Evolutionary conservation across 768 basidiomycete species (phyloP).

Genomic region (Tricholoma bakamatsutake): DNA sequence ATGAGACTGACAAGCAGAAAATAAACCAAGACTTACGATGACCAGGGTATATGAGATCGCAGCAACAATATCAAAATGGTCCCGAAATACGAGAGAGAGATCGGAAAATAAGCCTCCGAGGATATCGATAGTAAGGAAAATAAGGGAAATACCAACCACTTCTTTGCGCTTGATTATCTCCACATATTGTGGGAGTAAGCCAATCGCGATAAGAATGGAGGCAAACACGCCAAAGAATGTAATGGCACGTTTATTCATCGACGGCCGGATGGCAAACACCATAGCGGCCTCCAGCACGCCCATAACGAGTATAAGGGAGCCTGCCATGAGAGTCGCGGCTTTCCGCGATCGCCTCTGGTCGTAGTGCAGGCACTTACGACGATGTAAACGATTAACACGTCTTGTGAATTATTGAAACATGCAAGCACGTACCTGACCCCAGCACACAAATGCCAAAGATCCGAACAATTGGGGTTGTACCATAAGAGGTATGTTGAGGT

Average conservation of each 20-base stretch:
- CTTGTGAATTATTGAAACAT: neutral
- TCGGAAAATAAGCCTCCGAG: constrained; percentile 66
- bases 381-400: constrained; percentile 5
- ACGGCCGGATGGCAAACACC: constrained; percentile 50
- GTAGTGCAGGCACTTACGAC: constrained; percentile 62
- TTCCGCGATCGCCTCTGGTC: constrained; percentile 33
- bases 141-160: constrained; percentile 62
- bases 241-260: constrained; percentile 29
- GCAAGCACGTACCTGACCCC: constrained; percentile 50
- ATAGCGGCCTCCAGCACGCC: constrained; percentile 57
- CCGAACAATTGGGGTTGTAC: constrained; percentile 64
- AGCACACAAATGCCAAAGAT: constrained; percentile 52
- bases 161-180: constrained; percentile 64
- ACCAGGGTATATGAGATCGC: constrained; percentile 59
- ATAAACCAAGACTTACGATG: constrained; percentile 34
- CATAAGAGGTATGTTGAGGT: constrained; percentile 68
- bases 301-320: constrained; percentile 34
- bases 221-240: constrained; percentile 58
- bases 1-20: neutral
- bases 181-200: constrained; percentile 57
- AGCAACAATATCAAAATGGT: constrained; percentile 57
- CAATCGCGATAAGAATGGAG: constrained; percentile 49
- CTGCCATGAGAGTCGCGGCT: constrained; percentile 28
- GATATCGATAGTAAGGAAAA: constrained; percentile 67
- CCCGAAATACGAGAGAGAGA: constrained; percentile 63